Evolutionary conservation across 1,284 basidiomycete genomes (phyloP).

Genomic region (Leccinum colubrinum): DNA sequence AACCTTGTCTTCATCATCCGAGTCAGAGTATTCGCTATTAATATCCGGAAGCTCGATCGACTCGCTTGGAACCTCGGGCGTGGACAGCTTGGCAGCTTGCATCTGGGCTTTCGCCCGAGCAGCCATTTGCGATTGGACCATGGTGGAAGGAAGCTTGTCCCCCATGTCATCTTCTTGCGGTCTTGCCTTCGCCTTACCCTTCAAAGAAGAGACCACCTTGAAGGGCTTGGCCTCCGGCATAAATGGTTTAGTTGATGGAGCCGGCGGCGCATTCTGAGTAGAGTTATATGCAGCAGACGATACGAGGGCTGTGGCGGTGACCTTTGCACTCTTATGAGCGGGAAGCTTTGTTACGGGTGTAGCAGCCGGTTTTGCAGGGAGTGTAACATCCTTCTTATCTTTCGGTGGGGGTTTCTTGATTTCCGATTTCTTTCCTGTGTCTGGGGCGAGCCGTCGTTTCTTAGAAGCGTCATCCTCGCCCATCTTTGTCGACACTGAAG

Average conservation of each 20-base stretch:
- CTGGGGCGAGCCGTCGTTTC: constrained; percentile 60
- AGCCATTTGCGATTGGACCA: constrained; percentile 68
- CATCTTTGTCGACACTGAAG: constrained; percentile 48
- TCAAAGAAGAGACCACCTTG: constrained; percentile 34
- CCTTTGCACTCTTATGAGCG: constrained; percentile 26
- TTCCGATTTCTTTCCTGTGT: constrained; percentile 57
- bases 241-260: constrained; percentile 24
- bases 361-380: constrained; percentile 34
- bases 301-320: constrained; percentile 22
- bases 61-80: constrained; percentile 63
- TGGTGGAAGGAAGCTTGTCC: constrained; percentile 52
- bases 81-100: constrained; percentile 52
- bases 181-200: constrained; percentile 50
- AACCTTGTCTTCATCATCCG: constrained; percentile 81
- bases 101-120: constrained; percentile 64
- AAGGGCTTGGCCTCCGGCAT: constrained; percentile 34
- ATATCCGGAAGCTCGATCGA: constrained; percentile 91
- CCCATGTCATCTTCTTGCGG: constrained; percentile 46
- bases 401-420: constrained; percentile 54
- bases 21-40: constrained; percentile 93
- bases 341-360: constrained; percentile 34
- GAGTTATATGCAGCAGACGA: constrained; percentile 36
- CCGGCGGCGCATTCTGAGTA: constrained; percentile 24
- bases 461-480: constrained; percentile 67
- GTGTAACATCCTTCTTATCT: constrained; percentile 38